phyloP scores from a whole-genome alignment of 2,329 filamentous ascomycete genomes.

The Esteya vermicola region DNA sequence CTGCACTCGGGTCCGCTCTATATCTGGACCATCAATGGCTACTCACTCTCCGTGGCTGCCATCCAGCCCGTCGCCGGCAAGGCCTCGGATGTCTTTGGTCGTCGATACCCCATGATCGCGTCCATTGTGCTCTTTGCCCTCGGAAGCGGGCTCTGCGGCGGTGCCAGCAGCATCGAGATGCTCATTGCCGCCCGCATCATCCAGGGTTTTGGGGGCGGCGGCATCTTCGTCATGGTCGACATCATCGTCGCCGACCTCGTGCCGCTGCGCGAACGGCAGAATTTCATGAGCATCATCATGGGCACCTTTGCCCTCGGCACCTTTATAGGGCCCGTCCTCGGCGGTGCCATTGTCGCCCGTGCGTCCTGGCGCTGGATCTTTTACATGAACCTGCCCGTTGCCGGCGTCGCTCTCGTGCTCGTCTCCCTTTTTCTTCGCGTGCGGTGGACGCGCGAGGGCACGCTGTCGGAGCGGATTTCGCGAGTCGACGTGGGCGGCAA shows the following conservation, averaged over 20 bases:
- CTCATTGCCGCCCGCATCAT: slow-evolving; percentile 27
- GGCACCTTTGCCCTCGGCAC: slow-evolving; percentile 6
- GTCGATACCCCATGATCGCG: slow-evolving; percentile 1
- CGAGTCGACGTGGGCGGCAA: slow-evolving; percentile 25
- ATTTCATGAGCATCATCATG: slow-evolving; percentile 7
- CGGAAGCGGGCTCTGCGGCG: slow-evolving; percentile 30
- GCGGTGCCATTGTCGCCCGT: slow-evolving; percentile 7
- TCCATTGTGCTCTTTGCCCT: slow-evolving; percentile 1
- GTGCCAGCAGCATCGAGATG: slow-evolving; percentile 24
- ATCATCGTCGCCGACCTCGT: slow-evolving; percentile 17
- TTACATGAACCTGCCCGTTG: slow-evolving; percentile 21
- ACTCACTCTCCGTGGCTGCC: slow-evolving; percentile 11
- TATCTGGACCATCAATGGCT: slow-evolving; percentile 1
- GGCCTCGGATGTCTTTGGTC: slow-evolving; percentile 12
- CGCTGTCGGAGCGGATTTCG: not conserved
- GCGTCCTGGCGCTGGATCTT: slow-evolving; percentile 20
- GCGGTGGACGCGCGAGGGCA: not conserved
- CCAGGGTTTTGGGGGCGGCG: slow-evolving; percentile 19
- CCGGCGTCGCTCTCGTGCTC: slow-evolving; percentile 19
- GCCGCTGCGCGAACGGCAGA: slow-evolving; percentile 8
- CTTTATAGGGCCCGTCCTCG: slow-evolving; percentile 7
- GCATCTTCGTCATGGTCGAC: slow-evolving; percentile 18
- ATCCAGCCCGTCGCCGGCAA: slow-evolving; percentile 36
- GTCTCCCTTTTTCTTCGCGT: slow-evolving; percentile 14
- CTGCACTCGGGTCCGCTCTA: slow-evolving; percentile 1